Evolutionary conservation across 306 rosid genomes (phyloP), one percentile per base, ranked within the genome.

Genomic region (Phaseolus lunatus): DNA sequence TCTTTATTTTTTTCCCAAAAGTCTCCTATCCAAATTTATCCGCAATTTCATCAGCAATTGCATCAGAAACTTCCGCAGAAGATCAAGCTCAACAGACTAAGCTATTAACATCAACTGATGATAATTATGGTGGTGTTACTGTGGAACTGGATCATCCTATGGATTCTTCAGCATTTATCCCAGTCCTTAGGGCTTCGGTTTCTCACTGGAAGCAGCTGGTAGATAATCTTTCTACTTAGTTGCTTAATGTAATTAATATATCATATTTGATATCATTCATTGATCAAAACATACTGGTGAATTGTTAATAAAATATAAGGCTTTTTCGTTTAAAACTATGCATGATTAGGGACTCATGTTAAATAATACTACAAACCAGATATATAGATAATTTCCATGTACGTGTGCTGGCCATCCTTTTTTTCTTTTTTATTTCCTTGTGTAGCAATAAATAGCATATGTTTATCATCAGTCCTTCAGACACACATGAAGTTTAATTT

Each of bases 191-290:
- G 78, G 87, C 92, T 73, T 92, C 97, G 74, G 74, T 90, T 56
- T 79, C 88, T 12, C 88, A 82, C 33, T 92, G 97, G 97, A 90
- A 81, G 78, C 80, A 71, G 62, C 89, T 84, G 96, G 97, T 92
- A 84, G 96, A 96, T 92, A 84, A 31, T 54, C 62, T 45, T 41
- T 75, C 48, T 63, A 74, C 6, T 37, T 10, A 67, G 29, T 47
- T 73, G 43, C 37, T 35, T 35, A n/a, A 50, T 54, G 53, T 45
- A 18, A 39, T 35, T 43, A 48, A 37, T 31, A 70, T 64, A 8
- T 50, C 75, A 65, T 37, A 50, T 61, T 43, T 48, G 24, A 22
- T 41, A 20, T 80, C 47, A 44, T 27, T 6, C 26, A 15, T 73
- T 80, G 50, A 80, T 66, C 22, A 19, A 80, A 72, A 29, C 19